A percentile compares a stretch with the other conserved stretches of the same genome.
These are phyloP conservation scores for Colletotrichum lentis DNA, from an alignment of 2,329 filamentous ascomycete genomes.

Conservation along the genomic window DNA sequence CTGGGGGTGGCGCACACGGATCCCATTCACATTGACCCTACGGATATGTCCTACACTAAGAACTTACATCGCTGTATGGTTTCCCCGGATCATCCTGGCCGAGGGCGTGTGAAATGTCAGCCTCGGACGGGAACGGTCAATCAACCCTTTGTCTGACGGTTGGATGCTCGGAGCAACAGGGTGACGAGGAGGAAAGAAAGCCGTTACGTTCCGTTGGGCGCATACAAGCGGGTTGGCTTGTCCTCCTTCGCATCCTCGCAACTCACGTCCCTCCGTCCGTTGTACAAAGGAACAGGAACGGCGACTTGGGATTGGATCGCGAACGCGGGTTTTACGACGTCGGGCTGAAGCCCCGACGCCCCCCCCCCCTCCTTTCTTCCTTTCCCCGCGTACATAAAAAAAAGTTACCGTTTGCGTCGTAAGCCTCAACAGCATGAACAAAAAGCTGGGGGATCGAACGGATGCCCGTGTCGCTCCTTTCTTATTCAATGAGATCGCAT, in stretches of 20 bases:
- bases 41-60: neutral
- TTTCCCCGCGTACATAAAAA: neutral
- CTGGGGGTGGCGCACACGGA: slow-evolving; percentile 31
- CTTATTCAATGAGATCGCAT: slow-evolving; percentile 22
- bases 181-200: slow-evolving; percentile 7
- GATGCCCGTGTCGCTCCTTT: neutral
- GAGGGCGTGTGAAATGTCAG: slow-evolving; percentile 1
- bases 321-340: slow-evolving; percentile 25
- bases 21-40: slow-evolving; percentile 7
- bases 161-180: neutral
- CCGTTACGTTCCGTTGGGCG: slow-evolving; percentile 23
- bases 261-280: slow-evolving; percentile 1
- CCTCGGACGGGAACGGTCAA: slow-evolving; percentile 27
- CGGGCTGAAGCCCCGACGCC: neutral
- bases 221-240: neutral
- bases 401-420: slow-evolving; percentile 28
- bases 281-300: slow-evolving; percentile 22
- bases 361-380: neutral
- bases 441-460: neutral
- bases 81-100: slow-evolving; percentile 31
- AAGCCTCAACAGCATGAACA: slow-evolving; percentile 17
- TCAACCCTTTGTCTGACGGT: slow-evolving; percentile 24
- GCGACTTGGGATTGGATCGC: slow-evolving; percentile 29
- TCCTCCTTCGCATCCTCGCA: neutral
- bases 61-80: slow-evolving; percentile 9